phyloP scores from a whole-genome alignment of 805 yeast genomes.

The Brettanomyces nanus region DNA sequence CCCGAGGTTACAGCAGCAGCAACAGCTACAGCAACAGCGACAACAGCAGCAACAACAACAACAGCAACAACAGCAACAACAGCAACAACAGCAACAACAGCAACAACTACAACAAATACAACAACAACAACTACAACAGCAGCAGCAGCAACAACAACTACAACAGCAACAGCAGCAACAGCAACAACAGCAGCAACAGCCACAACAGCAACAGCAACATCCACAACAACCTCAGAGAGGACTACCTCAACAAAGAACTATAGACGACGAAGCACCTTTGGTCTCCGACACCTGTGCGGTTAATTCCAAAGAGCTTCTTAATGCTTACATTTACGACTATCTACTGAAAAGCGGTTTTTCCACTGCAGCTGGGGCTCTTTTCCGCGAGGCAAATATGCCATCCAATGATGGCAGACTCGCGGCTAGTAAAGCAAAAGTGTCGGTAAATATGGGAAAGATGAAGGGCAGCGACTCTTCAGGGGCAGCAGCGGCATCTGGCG shows the following conservation, averaged over 20 bases:
- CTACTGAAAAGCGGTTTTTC: conserved; percentile 63
- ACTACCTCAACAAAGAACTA: background rate
- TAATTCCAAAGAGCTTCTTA: conserved; percentile 51
- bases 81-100: background rate
- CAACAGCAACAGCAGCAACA: conserved; percentile 1
- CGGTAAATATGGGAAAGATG: background rate
- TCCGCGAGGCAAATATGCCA: conserved; percentile 68
- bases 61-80: background rate
- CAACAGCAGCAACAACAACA: conserved; percentile 2
- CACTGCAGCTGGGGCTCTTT: conserved; percentile 66
- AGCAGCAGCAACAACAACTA: background rate
- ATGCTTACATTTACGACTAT: conserved; percentile 84
- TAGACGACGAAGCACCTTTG: conserved; percentile 4
- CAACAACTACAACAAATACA: conserved; percentile 1
- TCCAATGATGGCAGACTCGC: conserved; percentile 14
- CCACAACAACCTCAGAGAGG: background rate
- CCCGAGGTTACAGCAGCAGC: too few species aligned
- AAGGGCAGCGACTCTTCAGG: background rate
- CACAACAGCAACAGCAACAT: too few species aligned
- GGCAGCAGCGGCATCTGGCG: background rate
- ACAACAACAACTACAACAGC: background rate
- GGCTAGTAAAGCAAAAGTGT: background rate
- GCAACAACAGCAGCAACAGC: conserved; percentile 4
- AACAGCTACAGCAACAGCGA: background rate
- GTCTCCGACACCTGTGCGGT: conserved; percentile 39